Evolutionary conservation across 2,329 filamentous ascomycete genomes (phyloP), one percentile per base, ranked within the genome.

Genomic region (Monosporascus sp.): DNA sequence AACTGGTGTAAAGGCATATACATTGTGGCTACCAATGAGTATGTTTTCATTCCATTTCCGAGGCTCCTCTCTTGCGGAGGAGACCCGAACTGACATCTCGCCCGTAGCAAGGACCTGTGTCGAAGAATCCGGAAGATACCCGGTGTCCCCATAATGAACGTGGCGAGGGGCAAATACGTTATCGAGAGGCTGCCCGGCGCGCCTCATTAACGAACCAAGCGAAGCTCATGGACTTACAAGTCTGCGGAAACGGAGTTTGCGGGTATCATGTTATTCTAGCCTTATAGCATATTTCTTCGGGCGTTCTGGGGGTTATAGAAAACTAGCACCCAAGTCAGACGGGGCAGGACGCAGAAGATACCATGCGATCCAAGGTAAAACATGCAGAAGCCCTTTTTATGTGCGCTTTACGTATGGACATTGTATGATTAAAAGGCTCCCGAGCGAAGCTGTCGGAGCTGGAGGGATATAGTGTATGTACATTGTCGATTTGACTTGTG

Each of bases 141-240:
- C 3, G 78, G 80, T 70, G 84, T 88, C 53, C 86, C 86, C 25
- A 83, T 89, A 62, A 80, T 96, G 78, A 90, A 85, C 65, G 90
- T 94, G 27, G 89, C 88, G 6, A 82, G 89, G 65, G 90, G 89
- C 46, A 97, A 97, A 72, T 97, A 97, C 72, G 86, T 93, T 47
- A 94, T 99, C 65, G 94, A 97, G 78, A 83, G 92, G 63, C 72
- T 97, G 57, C 92, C 92, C 5, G 89, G 91, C 70, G 90, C 89
- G 38, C 89, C 89, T 36, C 86, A 91, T 47, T 62, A 58, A 36
- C 22, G 7, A 14, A 17, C 22, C 6, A 18, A 6, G 5, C 15
- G 34, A 22, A 49, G 8, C 8, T 41, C 18, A 45, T 51, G 39
- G 24, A n/a, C n/a, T 47, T 49, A 44, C 45, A 39, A 22, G 22